Conservation (phyloP, 2,329 filamentous ascomycete species). For the Lasiodiplodia sp. region DNA sequence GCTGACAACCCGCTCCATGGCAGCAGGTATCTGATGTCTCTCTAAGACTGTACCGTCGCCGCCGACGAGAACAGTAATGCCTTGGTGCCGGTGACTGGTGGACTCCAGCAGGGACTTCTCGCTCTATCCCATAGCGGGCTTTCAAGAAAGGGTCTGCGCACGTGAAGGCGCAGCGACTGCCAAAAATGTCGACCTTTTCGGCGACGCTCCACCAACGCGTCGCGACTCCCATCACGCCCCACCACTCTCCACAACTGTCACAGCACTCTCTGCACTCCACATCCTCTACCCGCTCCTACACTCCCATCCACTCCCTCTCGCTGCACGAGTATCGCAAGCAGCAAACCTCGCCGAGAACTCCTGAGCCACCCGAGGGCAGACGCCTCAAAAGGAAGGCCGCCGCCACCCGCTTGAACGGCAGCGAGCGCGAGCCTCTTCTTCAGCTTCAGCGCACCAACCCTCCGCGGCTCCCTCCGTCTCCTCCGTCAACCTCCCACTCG, state of each 20-base stretch:
- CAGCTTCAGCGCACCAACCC: slow-evolving; percentile 32
- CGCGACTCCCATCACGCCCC: slow-evolving; percentile 40
- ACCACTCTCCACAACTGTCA: slow-evolving; percentile 48
- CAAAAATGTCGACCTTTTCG: slow-evolving; percentile 28
- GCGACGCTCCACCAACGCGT: slow-evolving; percentile 18
- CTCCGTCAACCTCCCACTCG: slow-evolving; percentile 35
- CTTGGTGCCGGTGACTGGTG: slow-evolving; percentile 2
- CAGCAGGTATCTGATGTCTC: background rate
- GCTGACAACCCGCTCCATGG: background rate
- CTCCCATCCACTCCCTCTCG: slow-evolving; percentile 42
- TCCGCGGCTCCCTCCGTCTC: slow-evolving; percentile 39
- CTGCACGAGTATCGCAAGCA: slow-evolving; percentile 51
- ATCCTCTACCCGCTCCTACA: slow-evolving; percentile 28
- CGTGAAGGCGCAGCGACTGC: background rate
- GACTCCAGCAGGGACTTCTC: slow-evolving; percentile 4
- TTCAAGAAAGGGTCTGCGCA: background rate
- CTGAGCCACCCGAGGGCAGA: slow-evolving; percentile 40
- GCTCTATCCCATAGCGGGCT: background rate
- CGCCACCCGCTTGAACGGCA: slow-evolving; percentile 41
- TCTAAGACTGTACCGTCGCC: background rate
- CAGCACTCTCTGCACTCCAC: slow-evolving; percentile 37
- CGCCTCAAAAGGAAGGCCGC: slow-evolving; percentile 48
- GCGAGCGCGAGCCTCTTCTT: slow-evolving; percentile 37
- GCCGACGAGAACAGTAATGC: background rate
- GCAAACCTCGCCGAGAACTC: slow-evolving; percentile 44